Base-by-base conservation (phyloP, 306 rosid species). In the Corylus avellana region DNA sequence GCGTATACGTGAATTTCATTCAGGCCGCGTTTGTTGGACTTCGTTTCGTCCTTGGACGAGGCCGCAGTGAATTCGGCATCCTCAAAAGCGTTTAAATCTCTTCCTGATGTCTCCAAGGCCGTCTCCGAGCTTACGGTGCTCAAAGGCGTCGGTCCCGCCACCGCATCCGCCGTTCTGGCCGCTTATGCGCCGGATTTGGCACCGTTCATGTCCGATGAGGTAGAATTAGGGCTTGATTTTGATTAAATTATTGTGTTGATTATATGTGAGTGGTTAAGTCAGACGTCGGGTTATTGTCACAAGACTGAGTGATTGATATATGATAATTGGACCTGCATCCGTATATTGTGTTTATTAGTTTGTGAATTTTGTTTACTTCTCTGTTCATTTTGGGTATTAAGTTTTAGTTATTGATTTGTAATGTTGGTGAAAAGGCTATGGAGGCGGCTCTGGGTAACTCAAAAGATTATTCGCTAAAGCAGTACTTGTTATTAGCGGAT, bases 191-290 rank as follows among this genome's bases (percentile, higher is more conserved):
- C 98, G 1, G 78, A 92, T 3, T 61, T 85, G 42, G 81, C 96
- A 2, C 98, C 98, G 2, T 95, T 95, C 84, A 92, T 95, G 98
- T 95, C 97, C 32, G 98, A 92, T 46, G 96, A 92, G 98, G 96
- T 94, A 70, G 25, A 48, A 50, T 63, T 17, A 22, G 32, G 3
- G 20, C 11, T 18, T 2, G 14, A 18, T 67, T 67, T 3, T 39
- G 4, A 37, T 42, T 25, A 4, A 7, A 7, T 63, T 63, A 32
- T 14, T 32, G 32, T 3, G 27, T 1, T 70, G 17, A 17, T 18
- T 50, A 22, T 57, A 13, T 12, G 5, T 2, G 5, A 8, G 51
- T 37, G n/a, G 29, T 17, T 42, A 42, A 6, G 46, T 42, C 46
- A 5, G 1, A 42, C 46, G 46, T 42, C 46, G 46, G 46, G 46